A percentile compares a stretch with the other conserved stretches of the same genome.
phyloP scores from a whole-genome alignment of 2,329 filamentous ascomycete genomes.

The Leptographium galeiforme region DNA sequence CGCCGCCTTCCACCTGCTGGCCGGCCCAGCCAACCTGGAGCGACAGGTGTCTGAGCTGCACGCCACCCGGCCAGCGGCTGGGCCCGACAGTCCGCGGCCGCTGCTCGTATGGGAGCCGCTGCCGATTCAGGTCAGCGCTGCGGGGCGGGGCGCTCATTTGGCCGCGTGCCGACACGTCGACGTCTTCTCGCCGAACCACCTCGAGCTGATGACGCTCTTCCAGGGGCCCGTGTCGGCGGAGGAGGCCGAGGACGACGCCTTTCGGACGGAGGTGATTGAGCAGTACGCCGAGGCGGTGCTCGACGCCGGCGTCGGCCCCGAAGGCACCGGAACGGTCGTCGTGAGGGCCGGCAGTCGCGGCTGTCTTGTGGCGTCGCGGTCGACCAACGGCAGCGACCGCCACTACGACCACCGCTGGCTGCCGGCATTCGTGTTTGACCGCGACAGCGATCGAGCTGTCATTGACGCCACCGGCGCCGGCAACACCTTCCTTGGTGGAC shows the following conservation, averaged over 20 bases:
- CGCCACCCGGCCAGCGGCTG: not conserved
- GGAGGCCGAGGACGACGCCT: not conserved
- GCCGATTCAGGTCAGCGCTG: not conserved
- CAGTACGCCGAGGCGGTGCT: not conserved
- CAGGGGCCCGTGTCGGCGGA: not conserved
- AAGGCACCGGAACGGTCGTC: not conserved
- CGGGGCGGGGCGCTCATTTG: not conserved
- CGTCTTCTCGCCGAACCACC: conserved; percentile 4
- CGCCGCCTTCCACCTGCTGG: conserved; percentile 1
- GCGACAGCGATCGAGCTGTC: not conserved
- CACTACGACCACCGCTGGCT: not conserved
- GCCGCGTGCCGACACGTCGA: not conserved
- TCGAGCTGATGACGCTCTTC: conserved; percentile 1
- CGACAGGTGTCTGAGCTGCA: not conserved
- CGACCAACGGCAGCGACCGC: not conserved
- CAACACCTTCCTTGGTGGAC: conserved; percentile 5
- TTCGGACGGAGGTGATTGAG: not conserved
- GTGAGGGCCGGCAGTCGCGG: not conserved
- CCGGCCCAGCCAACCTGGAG: not conserved
- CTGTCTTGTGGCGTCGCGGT: not conserved
- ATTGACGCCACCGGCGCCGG: conserved; percentile 6
- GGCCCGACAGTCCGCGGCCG: not conserved
- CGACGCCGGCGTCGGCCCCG: not conserved
- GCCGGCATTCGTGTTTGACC: not conserved
- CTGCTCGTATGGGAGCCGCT: conserved; percentile 1